phyloP scores from a whole-genome alignment of 768 basidiomycete genomes.

The Saitozyma podzolica region DNA sequence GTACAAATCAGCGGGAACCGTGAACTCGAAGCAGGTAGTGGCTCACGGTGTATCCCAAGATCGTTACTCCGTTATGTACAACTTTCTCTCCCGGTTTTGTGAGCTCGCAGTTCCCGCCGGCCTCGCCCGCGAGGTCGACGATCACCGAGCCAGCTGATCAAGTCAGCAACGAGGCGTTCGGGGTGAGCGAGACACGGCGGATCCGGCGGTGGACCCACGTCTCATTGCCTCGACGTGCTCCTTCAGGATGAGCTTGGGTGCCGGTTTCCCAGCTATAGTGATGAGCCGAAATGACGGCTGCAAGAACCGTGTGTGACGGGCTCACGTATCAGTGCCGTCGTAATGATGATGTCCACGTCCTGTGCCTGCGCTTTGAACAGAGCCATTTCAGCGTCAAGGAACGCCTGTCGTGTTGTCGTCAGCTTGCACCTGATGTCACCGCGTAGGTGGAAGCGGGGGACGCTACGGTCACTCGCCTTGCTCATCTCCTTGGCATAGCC shows the following conservation, averaged over 20 bases:
- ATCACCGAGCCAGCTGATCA: constrained; percentile 67
- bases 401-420: constrained; percentile 46
- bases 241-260: constrained; percentile 77
- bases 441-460: not conserved
- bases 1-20: constrained; percentile 58
- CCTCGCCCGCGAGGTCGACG: constrained; percentile 81
- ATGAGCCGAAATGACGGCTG: constrained; percentile 51
- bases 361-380: constrained; percentile 84
- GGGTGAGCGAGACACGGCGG: not conserved
- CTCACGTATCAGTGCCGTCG: constrained; percentile 57
- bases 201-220: constrained; percentile 52
- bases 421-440: not conserved
- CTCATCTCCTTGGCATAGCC: constrained; percentile 91
- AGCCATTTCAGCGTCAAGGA: constrained; percentile 80
- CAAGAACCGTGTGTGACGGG: not conserved
- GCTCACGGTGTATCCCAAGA: constrained; percentile 63
- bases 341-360: constrained; percentile 85
- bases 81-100: constrained; percentile 73
- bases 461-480: constrained; percentile 58
- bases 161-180: not conserved
- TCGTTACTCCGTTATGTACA: constrained; percentile 70
- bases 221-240: constrained; percentile 92
- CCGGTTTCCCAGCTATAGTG: constrained; percentile 80
- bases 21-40: constrained; percentile 3
- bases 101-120: constrained; percentile 81